Percentiles rank a stretch among this genome's conserved stretches.
These are phyloP conservation scores for Auriscalpium orientale DNA, from an alignment of 768 basidiomycete species.

Conservation along the genomic window DNA sequence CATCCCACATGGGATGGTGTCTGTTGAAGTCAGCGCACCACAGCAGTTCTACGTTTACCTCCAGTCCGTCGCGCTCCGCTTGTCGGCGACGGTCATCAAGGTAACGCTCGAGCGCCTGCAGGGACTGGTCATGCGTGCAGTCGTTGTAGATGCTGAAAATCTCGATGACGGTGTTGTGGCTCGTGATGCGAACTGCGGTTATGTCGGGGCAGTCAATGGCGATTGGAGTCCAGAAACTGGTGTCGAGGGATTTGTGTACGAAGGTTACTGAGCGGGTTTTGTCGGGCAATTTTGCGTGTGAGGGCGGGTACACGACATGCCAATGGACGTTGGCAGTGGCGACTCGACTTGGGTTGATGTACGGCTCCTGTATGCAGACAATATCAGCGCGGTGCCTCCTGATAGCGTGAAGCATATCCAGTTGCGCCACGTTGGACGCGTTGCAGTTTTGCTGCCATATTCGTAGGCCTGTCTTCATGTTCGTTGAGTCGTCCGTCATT, in stretches of 20 bases:
- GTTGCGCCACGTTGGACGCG: constrained; percentile 18
- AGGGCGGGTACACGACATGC: constrained; percentile 20
- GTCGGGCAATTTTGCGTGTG: constrained; percentile 6
- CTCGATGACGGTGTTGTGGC: constrained; percentile 10
- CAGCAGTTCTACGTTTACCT: constrained; percentile 20
- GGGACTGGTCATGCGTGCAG: constrained; percentile 16
- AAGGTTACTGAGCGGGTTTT: constrained; percentile 7
- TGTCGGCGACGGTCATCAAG: not conserved
- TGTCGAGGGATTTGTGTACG: constrained; percentile 6
- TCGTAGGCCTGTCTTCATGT: not conserved
- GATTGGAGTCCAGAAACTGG: constrained; percentile 9
- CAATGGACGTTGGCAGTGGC: constrained; percentile 13
- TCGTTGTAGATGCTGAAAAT: constrained; percentile 36
- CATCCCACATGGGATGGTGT: constrained; percentile 35
- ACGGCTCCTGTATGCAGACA: constrained; percentile 32
- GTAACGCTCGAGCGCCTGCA: constrained; percentile 9
- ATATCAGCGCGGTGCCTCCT: constrained; percentile 22
- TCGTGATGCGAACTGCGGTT: constrained; percentile 20
- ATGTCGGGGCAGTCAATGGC: constrained; percentile 18
- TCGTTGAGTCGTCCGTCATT: too few species aligned
- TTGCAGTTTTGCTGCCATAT: constrained; percentile 19
- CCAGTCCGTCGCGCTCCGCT: not conserved
- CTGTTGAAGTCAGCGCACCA: constrained; percentile 31
- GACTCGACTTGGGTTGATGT: constrained; percentile 17
- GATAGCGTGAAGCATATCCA: constrained; percentile 9